Conservation (phyloP, 176 grass and related monocot species). For the Olyra latifolia region DNA sequence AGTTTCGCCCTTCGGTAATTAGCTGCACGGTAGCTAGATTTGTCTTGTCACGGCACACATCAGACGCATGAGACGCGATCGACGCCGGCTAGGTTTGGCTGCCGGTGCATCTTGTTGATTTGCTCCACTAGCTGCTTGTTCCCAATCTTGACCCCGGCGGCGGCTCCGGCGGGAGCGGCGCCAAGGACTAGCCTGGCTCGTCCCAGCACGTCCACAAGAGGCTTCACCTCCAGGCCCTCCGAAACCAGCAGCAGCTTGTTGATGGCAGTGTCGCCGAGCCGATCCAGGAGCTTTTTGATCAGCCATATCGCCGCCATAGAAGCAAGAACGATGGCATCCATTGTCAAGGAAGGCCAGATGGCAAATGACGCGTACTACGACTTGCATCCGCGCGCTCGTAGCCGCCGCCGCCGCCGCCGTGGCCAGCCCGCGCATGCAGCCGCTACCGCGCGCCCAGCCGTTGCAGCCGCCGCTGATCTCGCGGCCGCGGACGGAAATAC, state of each 20-base stretch:
- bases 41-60: no score
- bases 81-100: no score
- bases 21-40: no score
- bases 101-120: neutral
- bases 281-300: conserved; percentile 17
- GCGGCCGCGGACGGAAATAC: no score
- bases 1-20: no score
- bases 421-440: no score
- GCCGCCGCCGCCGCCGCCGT: no score
- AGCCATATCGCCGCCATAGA: conserved; percentile 10
- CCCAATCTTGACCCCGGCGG: neutral
- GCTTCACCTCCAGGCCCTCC: neutral
- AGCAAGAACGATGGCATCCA: conserved; percentile 5
- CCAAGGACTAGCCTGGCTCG: conserved; percentile 31
- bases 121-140: conserved; percentile 19
- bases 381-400: no score
- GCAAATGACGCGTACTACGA: neutral
- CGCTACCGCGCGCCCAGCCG: no score
- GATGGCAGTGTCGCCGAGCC: neutral
- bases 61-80: no score
- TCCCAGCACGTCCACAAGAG: neutral
- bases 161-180: neutral
- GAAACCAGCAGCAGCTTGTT: neutral
- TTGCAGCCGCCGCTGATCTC: no score
- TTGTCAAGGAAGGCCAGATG: neutral